Percentiles rank a stretch among this genome's conserved stretches.
Evolutionary conservation across 2,329 filamentous ascomycete species (phyloP).

Genomic region (Pseudocercospora pini-densiflorae): DNA sequence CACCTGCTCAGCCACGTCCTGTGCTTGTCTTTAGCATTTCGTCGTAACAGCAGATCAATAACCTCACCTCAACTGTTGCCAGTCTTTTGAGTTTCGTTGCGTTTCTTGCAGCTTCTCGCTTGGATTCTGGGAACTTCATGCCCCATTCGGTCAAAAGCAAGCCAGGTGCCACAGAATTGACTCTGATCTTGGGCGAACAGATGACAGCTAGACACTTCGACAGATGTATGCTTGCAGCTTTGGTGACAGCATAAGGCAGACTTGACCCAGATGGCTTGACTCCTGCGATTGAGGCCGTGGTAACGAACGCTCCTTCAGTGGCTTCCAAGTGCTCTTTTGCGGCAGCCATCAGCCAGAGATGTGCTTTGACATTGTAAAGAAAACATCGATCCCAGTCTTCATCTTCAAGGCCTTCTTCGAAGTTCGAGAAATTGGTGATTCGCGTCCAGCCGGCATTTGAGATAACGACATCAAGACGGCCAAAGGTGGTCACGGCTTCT

Average conservation of each 20-base stretch:
- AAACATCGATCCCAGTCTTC: conserved; percentile 45
- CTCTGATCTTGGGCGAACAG: conserved; percentile 60
- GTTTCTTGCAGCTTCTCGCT: conserved; percentile 48
- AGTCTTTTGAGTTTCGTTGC: conserved; percentile 56
- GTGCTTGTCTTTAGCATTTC: conserved; percentile 15
- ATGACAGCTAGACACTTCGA: conserved; percentile 59
- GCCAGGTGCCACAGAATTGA: conserved; percentile 63
- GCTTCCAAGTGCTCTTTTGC: conserved; percentile 60
- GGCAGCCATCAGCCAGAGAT: conserved; percentile 64
- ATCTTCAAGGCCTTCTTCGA: conserved; percentile 45
- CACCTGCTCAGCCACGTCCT: conserved; percentile 61
- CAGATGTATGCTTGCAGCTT: conserved; percentile 55
- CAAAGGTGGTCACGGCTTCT: conserved; percentile 40
- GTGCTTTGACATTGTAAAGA: conserved; percentile 66
- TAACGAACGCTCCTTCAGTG: conserved; percentile 65
- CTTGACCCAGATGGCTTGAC: conserved; percentile 67
- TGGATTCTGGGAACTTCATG: conserved; percentile 51
- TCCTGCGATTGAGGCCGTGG: conserved; percentile 67
- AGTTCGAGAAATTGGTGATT: conserved; percentile 41
- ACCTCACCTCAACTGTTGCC: conserved; percentile 56
- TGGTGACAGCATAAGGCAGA: conserved; percentile 48
- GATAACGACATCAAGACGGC: conserved; percentile 48
- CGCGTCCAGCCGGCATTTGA: conserved; percentile 45
- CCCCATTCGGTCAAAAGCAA: conserved; percentile 54
- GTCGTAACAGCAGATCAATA: neutral